Base-by-base conservation (phyloP, 2,329 filamentous ascomycete genomes). In the Paecilomyces fulvus region DNA sequence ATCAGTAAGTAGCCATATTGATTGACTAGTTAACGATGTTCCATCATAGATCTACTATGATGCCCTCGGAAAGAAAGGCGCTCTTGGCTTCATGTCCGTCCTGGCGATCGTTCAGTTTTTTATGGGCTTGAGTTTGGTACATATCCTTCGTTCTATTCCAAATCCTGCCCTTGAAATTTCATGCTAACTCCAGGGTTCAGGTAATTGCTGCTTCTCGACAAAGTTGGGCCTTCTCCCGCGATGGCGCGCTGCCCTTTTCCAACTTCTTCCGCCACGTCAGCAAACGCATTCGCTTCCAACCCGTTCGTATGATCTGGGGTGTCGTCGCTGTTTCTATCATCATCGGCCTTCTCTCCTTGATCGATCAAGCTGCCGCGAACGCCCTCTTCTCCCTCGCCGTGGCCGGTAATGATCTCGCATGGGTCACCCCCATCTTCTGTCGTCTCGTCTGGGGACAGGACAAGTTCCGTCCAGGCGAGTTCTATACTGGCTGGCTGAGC, bases 211-310 rank as follows among this genome's bases (percentile, higher is more conserved):
- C 79, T 3, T 83, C 80, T 5, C 77, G 83, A 5, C 83, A 86
- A 68, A 77, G 75, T 30, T 86, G 83, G 83, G 83, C 83, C 0
- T 86, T 86, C 65, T 81, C 80, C 8, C 78, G 83, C 23, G 83
- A 86, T 62, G 82, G 81, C 1, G 83, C 82, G 1, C 73, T 86
- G 1, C 83, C 83, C 0, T 84, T 85, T 65, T 83, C 80, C 1
- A 67, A 59, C 4, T 83, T 81, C 68, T 82, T 85, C 68, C 75
- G 81, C 30, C 75, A 77, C 6, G 80, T 85, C 64, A 81, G 77
- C 60, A 77, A 76, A 57, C 73, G 72, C 1, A 76, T 84, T 46
- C 79, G 78, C 10, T 82, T 79, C 61, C 84, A 84, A 54, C 83
- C 83, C 0, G 72, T 84, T 9, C 78, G 81, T 31, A 76, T 80